Evolutionary conservation across 1,139 yeast genomes (phyloP).

Genomic region (Nakaseomyces uthaithaninus): DNA sequence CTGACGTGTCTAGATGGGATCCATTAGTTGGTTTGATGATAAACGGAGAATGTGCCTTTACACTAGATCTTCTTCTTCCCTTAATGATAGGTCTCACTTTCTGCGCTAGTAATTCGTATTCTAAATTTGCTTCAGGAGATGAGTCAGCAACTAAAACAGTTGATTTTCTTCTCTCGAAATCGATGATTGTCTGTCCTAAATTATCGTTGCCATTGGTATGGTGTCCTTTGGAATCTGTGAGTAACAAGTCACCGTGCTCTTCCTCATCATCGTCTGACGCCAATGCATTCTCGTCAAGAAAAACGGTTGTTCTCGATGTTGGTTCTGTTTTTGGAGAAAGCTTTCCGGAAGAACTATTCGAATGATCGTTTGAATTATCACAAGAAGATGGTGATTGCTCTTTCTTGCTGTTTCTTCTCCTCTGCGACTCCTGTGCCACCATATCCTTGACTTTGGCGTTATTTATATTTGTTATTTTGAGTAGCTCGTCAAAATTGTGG

Average conservation of each 20-base stretch:
- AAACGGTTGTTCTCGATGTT: constrained; percentile 13
- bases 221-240: constrained; percentile 5
- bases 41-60: constrained; percentile 8
- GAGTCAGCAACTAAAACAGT: constrained; percentile 23
- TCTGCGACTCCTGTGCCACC: constrained; percentile 17
- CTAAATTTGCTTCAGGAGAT: constrained; percentile 14
- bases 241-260: constrained; percentile 14
- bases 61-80: constrained; percentile 9
- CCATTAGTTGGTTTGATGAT: constrained; percentile 6
- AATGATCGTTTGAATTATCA: not conserved
- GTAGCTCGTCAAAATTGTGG: constrained; percentile 36
- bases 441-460: constrained; percentile 35
- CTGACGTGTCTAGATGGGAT: constrained; percentile 6
- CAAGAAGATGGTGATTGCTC: constrained; percentile 16
- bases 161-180: constrained; percentile 20
- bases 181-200: constrained; percentile 7
- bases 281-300: constrained; percentile 39
- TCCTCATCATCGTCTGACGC: constrained; percentile 35
- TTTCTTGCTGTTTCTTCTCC: constrained; percentile 36
- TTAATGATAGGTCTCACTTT: constrained; percentile 19
- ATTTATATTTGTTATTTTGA: constrained; percentile 29
- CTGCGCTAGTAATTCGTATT: constrained; percentile 32
- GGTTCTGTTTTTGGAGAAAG: constrained; percentile 8
- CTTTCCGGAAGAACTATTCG: not conserved
- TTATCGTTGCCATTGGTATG: not conserved